phyloP scores from a whole-genome alignment of 179 eudicot species.

The Heliamphora pulchella region DNA sequence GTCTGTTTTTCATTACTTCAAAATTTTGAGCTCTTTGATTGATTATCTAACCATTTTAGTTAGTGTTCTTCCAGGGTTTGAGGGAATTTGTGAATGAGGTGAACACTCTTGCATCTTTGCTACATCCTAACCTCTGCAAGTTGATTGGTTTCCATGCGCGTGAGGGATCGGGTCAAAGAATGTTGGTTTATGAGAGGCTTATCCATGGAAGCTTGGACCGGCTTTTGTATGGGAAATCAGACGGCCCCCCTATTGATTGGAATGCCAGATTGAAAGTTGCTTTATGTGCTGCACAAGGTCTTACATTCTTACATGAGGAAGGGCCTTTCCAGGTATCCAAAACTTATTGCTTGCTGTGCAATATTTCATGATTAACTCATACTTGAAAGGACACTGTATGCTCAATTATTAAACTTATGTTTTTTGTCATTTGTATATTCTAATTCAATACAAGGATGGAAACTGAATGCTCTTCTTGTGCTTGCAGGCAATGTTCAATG shows the following conservation, averaged over 20 bases:
- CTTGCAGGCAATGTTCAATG: slow-evolving; percentile 86
- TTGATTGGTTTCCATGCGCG: slow-evolving; percentile 88
- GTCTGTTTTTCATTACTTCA: neutral
- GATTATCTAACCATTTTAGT: neutral
- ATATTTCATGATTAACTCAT: no score
- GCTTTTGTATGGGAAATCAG: slow-evolving; percentile 65
- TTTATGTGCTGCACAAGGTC: slow-evolving; percentile 88
- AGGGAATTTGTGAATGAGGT: slow-evolving; percentile 79
- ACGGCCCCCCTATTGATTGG: slow-evolving; percentile 88
- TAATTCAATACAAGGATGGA: neutral
- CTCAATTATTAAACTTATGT: neutral
- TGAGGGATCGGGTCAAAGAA: slow-evolving; percentile 71
- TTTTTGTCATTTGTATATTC: no score
- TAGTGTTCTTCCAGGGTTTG: slow-evolving; percentile 39
- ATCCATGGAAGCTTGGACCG: slow-evolving; percentile 89
- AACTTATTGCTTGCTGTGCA: neutral
- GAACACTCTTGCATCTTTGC: slow-evolving; percentile 73
- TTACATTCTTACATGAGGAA: slow-evolving; percentile 90
- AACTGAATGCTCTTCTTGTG: slow-evolving; percentile 3
- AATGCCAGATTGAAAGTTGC: slow-evolving; percentile 77
- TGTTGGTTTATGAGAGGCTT: slow-evolving; percentile 87
- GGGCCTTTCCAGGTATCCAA: slow-evolving; percentile 89
- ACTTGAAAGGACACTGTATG: neutral
- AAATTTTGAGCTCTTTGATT: neutral
- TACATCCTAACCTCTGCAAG: slow-evolving; percentile 80